Base-by-base conservation (phyloP, 768 basidiomycete genomes). In the Tulasnella sp. region DNA sequence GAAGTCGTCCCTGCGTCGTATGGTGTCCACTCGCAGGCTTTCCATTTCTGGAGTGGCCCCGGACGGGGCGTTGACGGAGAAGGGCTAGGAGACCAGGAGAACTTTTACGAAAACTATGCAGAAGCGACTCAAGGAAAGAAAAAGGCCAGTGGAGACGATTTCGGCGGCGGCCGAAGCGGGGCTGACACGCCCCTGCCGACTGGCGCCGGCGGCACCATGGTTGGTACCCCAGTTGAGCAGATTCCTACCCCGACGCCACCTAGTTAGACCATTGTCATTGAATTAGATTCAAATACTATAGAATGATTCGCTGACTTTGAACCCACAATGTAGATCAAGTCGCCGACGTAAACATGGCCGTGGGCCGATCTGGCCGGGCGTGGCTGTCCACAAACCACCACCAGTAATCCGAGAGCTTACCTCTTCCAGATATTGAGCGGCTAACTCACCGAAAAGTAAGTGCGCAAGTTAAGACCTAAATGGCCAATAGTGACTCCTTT, bases 31-130 rank as follows among this genome's bases (percentile, higher is more conserved):
- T 92, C 91, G 79, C 91, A 94, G 81, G 94, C 95, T 10, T 61
- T 91, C 84, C 93, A 95, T 83, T 95, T 95, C 85, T 95, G 93
- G 93, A 93, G 94, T 80, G 93, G 93, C 0, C 93, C 93, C 3
- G 93, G 93, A 5, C 85, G 93, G 73, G 85, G 85, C 9, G 71
- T 69, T n/a, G 79, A 71, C 32, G 77, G 78, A 44, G 87, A 87
- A 82, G 91, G 93, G 80, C 90, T 88, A 82, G 71, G 42, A 42
- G 71, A n/a, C 10, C 3, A 73, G 18, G 89, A 88, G 79, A 94
- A 94, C 82, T 95, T 95, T 83, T 95, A 95, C 81, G 93, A 95
- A 87, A 94, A 94, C 82, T 94, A 93, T 48, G 71, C 71, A 20
- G 71, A 72, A 35, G 71, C 71, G 16, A 72, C 71, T 11, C 39